phyloP scores from a whole-genome alignment of 148 eudicot genomes.

The Vaccinium myrtillus region DNA sequence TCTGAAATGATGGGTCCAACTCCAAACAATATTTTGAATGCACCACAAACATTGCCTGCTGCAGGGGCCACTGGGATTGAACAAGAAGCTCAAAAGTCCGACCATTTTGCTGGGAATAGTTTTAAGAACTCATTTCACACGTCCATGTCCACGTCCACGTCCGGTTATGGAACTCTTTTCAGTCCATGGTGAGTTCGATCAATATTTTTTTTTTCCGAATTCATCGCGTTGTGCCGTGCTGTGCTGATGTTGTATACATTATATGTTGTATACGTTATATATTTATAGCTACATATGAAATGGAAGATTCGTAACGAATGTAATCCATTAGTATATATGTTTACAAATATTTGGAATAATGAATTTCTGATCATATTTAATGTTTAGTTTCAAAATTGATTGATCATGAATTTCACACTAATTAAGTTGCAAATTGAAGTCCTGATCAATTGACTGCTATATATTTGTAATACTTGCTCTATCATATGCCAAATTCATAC shows the following conservation, averaged over 20 bases:
- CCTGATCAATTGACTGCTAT: no score
- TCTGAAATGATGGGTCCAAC: background rate
- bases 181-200: background rate
- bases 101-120: background rate
- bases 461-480: no score
- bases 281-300: background rate
- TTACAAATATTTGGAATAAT: background rate
- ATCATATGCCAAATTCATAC: no score
- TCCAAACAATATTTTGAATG: background rate
- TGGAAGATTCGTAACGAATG: background rate
- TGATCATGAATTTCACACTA: no score
- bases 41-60: background rate
- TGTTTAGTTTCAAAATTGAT: no score
- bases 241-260: background rate
- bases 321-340: background rate
- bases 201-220: background rate
- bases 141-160: background rate
- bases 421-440: no score
- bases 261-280: background rate
- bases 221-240: background rate
- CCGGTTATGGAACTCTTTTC: slow-evolving; percentile 5
- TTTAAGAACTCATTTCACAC: background rate
- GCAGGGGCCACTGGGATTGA: background rate
- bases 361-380: background rate
- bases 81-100: slow-evolving; percentile 9